Conservation (phyloP, 148 eudicot genomes). For the Agrostemma githago region DNA sequence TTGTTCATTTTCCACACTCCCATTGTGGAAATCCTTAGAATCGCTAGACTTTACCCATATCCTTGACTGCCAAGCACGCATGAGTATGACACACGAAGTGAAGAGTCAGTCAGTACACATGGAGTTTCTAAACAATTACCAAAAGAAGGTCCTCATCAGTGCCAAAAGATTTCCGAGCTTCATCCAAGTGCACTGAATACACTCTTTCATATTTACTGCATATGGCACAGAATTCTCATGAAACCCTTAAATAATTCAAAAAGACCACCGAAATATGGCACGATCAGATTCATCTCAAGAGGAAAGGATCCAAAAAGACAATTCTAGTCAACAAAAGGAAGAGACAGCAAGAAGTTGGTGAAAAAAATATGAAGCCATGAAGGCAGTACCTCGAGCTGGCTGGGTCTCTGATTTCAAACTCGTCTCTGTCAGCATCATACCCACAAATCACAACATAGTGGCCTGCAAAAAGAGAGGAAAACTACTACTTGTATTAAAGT, state of each 20-base stretch:
- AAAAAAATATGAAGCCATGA: not conserved
- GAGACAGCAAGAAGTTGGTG: not conserved
- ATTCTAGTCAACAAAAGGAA: not conserved
- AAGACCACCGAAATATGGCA: not conserved
- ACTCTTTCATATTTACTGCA: constrained; percentile 66
- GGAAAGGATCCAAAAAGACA: not conserved
- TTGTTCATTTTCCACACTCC: too few species aligned
- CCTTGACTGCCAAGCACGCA: not conserved
- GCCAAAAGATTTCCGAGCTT: constrained; percentile 93
- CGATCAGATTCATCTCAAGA: not conserved
- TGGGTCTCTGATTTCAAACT: constrained; percentile 98
- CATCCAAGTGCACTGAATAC: constrained; percentile 58
- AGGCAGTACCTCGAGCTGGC: constrained; percentile 74
- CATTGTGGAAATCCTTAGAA: too few species aligned
- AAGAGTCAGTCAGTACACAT: not conserved
- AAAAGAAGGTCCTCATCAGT: constrained; percentile 94
- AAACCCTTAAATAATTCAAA: not conserved
- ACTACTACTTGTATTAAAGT: constrained; percentile 11
- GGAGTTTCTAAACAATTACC: constrained; percentile 38
- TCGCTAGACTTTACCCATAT: too few species aligned
- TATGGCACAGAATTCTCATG: not conserved
- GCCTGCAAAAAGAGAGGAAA: constrained; percentile 40
- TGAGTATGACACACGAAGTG: not conserved
- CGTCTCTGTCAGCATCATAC: constrained; percentile 65
- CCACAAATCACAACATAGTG: constrained; percentile 93